Evolutionary conservation across 1,284 basidiomycete genomes (phyloP).

Genomic region (Apiotrichum gracile): DNA sequence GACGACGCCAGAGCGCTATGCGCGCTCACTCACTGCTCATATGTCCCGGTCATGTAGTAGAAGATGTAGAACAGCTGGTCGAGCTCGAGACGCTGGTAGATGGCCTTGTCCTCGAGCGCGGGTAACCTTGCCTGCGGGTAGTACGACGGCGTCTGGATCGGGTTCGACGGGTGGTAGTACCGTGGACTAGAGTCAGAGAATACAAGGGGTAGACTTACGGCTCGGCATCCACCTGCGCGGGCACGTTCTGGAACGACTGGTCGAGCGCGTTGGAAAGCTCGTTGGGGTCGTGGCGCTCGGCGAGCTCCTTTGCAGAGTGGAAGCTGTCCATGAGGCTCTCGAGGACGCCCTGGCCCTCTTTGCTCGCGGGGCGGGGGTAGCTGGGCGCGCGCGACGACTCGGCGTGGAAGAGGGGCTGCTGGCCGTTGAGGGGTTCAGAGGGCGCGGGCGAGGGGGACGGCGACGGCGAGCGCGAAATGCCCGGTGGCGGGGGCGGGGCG

Average conservation of each 20-base stretch:
- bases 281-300: slow-evolving; percentile 73
- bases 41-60: slow-evolving; percentile 94
- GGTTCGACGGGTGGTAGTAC: slow-evolving; percentile 93
- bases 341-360: slow-evolving; percentile 54
- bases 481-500: slow-evolving; percentile 21
- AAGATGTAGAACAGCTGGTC: slow-evolving; percentile 99
- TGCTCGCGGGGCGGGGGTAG: slow-evolving; percentile 32
- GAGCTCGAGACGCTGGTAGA: slow-evolving; percentile 90
- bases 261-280: slow-evolving; percentile 90
- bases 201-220: slow-evolving; percentile 56
- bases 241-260: slow-evolving; percentile 77
- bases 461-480: slow-evolving; percentile 28
- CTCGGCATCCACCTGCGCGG: slow-evolving; percentile 89
- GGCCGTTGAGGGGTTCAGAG: slow-evolving; percentile 7
- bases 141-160: slow-evolving; percentile 84
- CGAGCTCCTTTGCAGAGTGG: slow-evolving; percentile 64
- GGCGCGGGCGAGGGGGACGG: slow-evolving; percentile 23
- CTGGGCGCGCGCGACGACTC: slow-evolving; percentile 51
- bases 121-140: slow-evolving; percentile 87
- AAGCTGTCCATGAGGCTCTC: slow-evolving; percentile 92
- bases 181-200: slow-evolving; percentile 60
- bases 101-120: slow-evolving; percentile 72
- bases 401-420: slow-evolving; percentile 5
- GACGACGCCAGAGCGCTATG: too few relatives aligned
- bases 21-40: slow-evolving; percentile 70